Percentiles rank a stretch among this genome's conserved stretches.
Conservation (phyloP, 2,329 filamentous ascomycete species). For the Scedosporium dehoogii region DNA sequence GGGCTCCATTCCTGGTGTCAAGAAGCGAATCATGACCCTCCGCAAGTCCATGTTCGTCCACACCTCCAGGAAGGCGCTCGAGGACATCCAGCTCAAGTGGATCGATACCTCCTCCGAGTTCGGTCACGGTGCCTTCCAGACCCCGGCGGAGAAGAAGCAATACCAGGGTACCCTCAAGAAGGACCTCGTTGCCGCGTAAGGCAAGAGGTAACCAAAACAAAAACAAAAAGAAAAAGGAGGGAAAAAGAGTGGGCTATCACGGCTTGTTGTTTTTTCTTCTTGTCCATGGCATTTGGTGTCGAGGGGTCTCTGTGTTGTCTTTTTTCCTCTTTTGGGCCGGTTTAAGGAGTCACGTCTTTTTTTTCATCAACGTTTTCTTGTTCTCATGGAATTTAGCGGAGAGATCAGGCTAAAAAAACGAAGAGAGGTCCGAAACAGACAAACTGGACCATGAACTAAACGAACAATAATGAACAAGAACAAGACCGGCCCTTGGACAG, state of each 20-base stretch:
- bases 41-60: constrained; percentile 98
- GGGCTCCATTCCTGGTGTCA: constrained; percentile 93
- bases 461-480: too few species aligned
- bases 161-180: constrained; percentile 99
- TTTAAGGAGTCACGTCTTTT: neutral
- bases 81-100: constrained; percentile 99
- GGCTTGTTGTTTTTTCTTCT: neutral
- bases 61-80: constrained; percentile 87
- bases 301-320: neutral
- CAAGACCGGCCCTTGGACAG: too few species aligned
- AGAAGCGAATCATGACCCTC: constrained; percentile 99
- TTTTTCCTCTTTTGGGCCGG: neutral
- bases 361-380: neutral
- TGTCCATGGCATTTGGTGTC: neutral
- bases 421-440: neutral
- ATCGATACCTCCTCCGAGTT: constrained; percentile 99
- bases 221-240: neutral
- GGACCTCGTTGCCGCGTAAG: constrained; percentile 54
- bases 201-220: constrained; percentile 1
- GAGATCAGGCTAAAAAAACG: neutral
- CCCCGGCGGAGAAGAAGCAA: constrained; percentile 92
- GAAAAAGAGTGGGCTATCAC: neutral
- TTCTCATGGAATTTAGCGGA: neutral
- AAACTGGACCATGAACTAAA: too few species aligned
- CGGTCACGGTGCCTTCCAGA: constrained; percentile 99